phyloP scores from a whole-genome alignment of 176 grass and related monocot genomes.

The Leersia perrieri region DNA sequence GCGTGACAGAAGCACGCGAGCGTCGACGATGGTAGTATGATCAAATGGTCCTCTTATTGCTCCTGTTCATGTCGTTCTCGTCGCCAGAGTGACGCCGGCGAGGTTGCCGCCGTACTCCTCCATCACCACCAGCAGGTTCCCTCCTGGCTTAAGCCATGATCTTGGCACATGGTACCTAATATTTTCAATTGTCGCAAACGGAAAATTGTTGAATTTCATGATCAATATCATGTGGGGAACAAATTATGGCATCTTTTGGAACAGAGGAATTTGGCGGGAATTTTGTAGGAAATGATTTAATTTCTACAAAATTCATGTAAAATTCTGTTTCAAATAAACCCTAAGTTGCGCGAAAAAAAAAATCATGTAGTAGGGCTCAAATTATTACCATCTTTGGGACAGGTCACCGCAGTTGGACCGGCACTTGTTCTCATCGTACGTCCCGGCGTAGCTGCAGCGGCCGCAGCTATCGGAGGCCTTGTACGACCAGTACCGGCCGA shows the following conservation, averaged over 20 bases:
- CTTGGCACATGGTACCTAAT: constrained; percentile 76
- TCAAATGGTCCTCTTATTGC: not conserved
- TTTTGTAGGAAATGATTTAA: no score
- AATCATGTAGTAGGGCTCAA: no score
- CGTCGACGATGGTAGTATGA: not conserved
- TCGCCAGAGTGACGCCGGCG: constrained; percentile 45
- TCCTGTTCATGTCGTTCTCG: constrained; percentile 37
- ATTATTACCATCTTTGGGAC: constrained; percentile 83
- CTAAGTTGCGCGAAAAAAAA: no score
- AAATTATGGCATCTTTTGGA: no score
- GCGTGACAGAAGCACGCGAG: not conserved
- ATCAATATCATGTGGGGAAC: no score
- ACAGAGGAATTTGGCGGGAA: no score
- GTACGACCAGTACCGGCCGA: constrained; percentile 88
- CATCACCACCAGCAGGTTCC: constrained; percentile 66
- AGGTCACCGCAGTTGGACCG: constrained; percentile 63
- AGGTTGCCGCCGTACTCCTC: constrained; percentile 75
- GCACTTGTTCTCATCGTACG: constrained; percentile 64
- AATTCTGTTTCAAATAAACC: no score
- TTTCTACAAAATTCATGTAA: no score
- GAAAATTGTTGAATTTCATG: no score
- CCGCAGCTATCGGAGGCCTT: constrained; percentile 60
- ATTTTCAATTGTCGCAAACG: no score
- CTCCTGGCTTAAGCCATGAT: constrained; percentile 69
- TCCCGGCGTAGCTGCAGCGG: constrained; percentile 67